Evolutionary conservation across 1,284 basidiomycete genomes (phyloP).

Genomic region (Hymenochaete sp.): DNA sequence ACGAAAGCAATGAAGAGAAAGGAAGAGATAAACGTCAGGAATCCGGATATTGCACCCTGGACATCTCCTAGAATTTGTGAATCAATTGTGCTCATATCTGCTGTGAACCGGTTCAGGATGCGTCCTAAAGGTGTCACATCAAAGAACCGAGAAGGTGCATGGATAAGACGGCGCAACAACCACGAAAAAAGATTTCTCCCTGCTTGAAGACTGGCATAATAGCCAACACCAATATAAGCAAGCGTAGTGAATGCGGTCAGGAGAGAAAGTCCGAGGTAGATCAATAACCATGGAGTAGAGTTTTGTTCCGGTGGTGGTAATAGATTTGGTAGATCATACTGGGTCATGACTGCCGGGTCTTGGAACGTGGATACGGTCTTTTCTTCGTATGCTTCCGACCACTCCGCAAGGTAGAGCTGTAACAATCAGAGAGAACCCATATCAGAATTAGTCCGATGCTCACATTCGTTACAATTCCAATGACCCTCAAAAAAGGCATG

Average conservation of each 20-base stretch:
- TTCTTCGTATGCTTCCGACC: slow-evolving; percentile 55
- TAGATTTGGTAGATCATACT: slow-evolving; percentile 26
- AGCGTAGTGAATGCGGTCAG: slow-evolving; percentile 46
- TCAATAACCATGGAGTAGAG: slow-evolving; percentile 56
- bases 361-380: slow-evolving; percentile 24
- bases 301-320: slow-evolving; percentile 50
- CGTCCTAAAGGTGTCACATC: slow-evolving; percentile 63
- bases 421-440: slow-evolving; percentile 1
- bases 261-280: slow-evolving; percentile 54
- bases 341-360: slow-evolving; percentile 25
- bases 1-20: slow-evolving; percentile 57
- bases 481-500: slow-evolving; percentile 46
- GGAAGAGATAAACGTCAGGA: slow-evolving; percentile 56
- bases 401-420: slow-evolving; percentile 54
- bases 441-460: too few relatives aligned
- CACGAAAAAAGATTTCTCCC: slow-evolving; percentile 49
- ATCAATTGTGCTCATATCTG: slow-evolving; percentile 70
- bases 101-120: slow-evolving; percentile 72
- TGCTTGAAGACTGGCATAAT: slow-evolving; percentile 58
- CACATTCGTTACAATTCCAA: slow-evolving; percentile 54
- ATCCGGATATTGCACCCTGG: slow-evolving; percentile 44
- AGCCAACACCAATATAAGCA: slow-evolving; percentile 51
- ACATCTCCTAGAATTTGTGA: slow-evolving; percentile 50
- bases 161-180: slow-evolving; percentile 45
- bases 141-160: slow-evolving; percentile 59